Percentiles rank a stretch among this genome's conserved stretches.
Evolutionary conservation across 129 eudicot species (phyloP).

Genomic region (Calendula officinalis): DNA sequence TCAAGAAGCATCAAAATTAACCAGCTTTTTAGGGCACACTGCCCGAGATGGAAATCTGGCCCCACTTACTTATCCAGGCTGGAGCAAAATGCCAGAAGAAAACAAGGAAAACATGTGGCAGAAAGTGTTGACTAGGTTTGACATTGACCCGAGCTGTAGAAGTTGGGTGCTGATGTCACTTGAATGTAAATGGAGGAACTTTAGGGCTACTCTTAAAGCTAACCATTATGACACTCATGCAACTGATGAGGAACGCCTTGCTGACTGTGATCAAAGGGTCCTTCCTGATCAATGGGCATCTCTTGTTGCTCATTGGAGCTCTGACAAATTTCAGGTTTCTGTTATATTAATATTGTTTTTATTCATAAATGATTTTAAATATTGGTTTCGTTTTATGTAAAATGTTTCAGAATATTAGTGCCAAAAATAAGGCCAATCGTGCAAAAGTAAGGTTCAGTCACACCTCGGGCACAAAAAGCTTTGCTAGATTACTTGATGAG

Average conservation of each 20-base stretch:
- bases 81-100: slow-evolving; percentile 47
- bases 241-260: slow-evolving; percentile 51
- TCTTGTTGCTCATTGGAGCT: slow-evolving; percentile 48
- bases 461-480: slow-evolving; percentile 55
- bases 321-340: slow-evolving; percentile 41
- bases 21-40: slow-evolving; percentile 41
- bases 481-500: slow-evolving; percentile 47
- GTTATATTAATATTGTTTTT: background rate
- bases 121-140: slow-evolving; percentile 49
- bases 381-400: background rate
- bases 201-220: slow-evolving; percentile 37
- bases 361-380: background rate
- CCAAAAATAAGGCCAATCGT: slow-evolving; percentile 51
- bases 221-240: slow-evolving; percentile 36
- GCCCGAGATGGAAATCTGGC: slow-evolving; percentile 51
- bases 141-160: slow-evolving; percentile 41
- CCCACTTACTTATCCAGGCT: slow-evolving; percentile 47
- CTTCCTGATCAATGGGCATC: slow-evolving; percentile 56
- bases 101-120: slow-evolving; percentile 56
- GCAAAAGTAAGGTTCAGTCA: slow-evolving; percentile 37
- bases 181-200: slow-evolving; percentile 47
- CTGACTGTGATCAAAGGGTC: slow-evolving; percentile 54
- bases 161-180: slow-evolving; percentile 50
- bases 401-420: slow-evolving; percentile 40
- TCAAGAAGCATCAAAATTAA: slow-evolving; percentile 38